Evolutionary conservation across 2,329 filamentous ascomycete genomes (phyloP).

Genomic region (Fusarium transvaalense): DNA sequence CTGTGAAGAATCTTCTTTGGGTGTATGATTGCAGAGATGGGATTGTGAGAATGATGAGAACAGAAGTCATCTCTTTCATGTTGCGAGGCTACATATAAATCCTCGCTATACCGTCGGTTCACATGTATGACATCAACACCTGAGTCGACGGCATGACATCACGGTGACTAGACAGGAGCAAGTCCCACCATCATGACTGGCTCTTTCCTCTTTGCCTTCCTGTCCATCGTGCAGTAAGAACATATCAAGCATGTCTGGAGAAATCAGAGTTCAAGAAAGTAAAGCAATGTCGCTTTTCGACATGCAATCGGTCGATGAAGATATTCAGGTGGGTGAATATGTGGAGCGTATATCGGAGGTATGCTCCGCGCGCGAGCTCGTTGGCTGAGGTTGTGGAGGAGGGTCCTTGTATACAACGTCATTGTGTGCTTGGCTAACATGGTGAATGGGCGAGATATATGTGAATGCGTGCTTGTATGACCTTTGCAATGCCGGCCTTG

Average conservation of each 20-base stretch:
- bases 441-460: background rate
- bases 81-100: constrained; percentile 23
- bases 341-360: constrained; percentile 33
- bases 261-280: background rate
- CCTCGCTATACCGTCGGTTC: background rate
- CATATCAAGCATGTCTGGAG: background rate
- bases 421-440: constrained; percentile 25
- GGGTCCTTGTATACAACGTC: constrained; percentile 25
- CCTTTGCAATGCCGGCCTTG: background rate
- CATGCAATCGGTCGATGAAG: constrained; percentile 31
- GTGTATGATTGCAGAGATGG: constrained; percentile 1
- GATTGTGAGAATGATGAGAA: constrained; percentile 2
- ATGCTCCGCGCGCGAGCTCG: constrained; percentile 29
- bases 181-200: constrained; percentile 7
- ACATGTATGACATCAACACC: constrained; percentile 34
- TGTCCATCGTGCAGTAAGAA: background rate
- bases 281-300: background rate
- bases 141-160: constrained; percentile 35
- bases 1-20: background rate
- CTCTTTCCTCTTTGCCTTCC: background rate
- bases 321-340: constrained; percentile 17
- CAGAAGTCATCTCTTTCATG: background rate
- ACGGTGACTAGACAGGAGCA: background rate
- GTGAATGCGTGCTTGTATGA: constrained; percentile 1
- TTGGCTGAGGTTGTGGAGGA: constrained; percentile 35